Conservation (phyloP, 2,329 filamentous ascomycete species). For the Aspergillus sergii region DNA sequence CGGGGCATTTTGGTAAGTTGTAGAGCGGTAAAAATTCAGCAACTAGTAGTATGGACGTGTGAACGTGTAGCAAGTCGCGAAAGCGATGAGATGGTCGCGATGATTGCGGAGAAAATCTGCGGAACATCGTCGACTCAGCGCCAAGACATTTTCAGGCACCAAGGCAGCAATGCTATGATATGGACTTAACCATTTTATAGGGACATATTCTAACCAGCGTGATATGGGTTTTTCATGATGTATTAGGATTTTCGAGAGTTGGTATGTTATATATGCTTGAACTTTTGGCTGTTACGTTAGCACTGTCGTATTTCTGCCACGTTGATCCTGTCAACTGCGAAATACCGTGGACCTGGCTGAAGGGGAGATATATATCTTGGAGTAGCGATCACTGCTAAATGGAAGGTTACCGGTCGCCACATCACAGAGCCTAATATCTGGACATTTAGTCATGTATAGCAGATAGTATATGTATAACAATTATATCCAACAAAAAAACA, state of each 20-base stretch:
- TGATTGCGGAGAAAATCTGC: not conserved
- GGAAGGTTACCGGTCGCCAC: not conserved
- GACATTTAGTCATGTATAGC: not conserved
- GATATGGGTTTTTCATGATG: not conserved
- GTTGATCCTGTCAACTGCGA: too few species aligned
- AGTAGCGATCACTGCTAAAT: not conserved
- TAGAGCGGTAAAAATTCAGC: not conserved
- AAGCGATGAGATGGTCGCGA: not conserved
- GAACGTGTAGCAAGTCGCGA: not conserved
- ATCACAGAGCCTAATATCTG: not conserved
- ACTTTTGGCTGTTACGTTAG: fast-evolving
- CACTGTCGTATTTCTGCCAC: too few species aligned
- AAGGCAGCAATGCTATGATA: not conserved
- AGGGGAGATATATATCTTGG: not conserved
- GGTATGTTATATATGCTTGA: too few species aligned
- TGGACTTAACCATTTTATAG: too few species aligned
- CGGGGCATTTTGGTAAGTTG: slow-evolving; percentile 38
- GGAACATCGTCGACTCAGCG: not conserved
- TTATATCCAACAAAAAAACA: not conserved
- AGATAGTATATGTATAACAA: not conserved
- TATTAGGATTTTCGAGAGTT: not conserved
- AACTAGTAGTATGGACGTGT: too few species aligned
- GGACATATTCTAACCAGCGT: not conserved
- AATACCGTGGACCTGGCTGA: too few species aligned
- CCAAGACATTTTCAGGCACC: not conserved